phyloP scores from a whole-genome alignment of 805 yeast genomes.

The Metschnikowia santaceciliae region DNA sequence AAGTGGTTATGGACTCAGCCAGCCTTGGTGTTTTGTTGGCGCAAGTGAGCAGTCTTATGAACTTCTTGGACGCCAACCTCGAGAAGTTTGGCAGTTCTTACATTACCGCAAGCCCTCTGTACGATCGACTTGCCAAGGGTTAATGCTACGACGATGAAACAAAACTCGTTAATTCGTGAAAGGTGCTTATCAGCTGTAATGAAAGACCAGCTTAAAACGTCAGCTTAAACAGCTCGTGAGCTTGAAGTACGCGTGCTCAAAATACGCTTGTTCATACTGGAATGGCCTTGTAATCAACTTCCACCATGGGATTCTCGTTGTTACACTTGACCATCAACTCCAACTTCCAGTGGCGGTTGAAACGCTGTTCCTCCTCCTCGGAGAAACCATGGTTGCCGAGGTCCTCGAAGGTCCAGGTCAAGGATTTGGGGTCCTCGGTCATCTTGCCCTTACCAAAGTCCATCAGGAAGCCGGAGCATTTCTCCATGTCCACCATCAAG shows the following conservation, averaged over 20 bases:
- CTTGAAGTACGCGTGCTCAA: too few relatives aligned
- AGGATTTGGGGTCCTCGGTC: constrained; percentile 48
- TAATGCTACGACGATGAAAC: background rate
- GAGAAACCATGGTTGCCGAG: constrained; percentile 52
- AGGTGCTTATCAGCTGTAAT: background rate
- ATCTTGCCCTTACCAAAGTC: constrained; percentile 46
- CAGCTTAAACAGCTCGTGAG: too few relatives aligned
- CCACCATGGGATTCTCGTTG: constrained; percentile 62
- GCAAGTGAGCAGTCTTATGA: constrained; percentile 52
- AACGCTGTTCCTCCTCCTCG: constrained; percentile 41
- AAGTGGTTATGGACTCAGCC: constrained; percentile 76
- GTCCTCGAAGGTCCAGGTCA: constrained; percentile 64
- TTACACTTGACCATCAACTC: constrained; percentile 62
- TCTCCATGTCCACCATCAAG: constrained; percentile 60
- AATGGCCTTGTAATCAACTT: constrained; percentile 58
- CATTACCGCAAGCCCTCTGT: constrained; percentile 36
- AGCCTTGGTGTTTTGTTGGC: constrained; percentile 53
- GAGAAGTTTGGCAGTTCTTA: constrained; percentile 32
- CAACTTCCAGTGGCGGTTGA: constrained; percentile 59
- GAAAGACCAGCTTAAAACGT: background rate
- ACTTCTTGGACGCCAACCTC: constrained; percentile 46
- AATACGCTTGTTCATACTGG: constrained; percentile 27
- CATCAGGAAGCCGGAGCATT: constrained; percentile 55
- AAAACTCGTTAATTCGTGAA: background rate
- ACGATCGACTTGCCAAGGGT: constrained; percentile 28